phyloP scores from a whole-genome alignment of 495 filamentous ascomycete species.

The Pyronema omphalodes region DNA sequence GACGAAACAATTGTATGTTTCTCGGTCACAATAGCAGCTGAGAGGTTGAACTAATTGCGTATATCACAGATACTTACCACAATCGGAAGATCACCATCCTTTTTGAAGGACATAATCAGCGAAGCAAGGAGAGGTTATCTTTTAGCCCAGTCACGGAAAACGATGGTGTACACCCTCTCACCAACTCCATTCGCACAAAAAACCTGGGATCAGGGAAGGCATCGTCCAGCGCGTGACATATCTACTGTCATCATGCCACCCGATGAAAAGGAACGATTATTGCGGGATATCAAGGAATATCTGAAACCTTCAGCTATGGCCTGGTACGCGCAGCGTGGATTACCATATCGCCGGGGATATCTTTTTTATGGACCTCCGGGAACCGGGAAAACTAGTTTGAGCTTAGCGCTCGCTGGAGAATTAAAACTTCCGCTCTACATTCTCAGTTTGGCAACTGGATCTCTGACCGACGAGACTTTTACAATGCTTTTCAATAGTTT shows the following conservation, averaged over 20 bases:
- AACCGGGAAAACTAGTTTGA: slow-evolving; percentile 47
- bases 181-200: slow-evolving; percentile 22
- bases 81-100: slow-evolving; percentile 43
- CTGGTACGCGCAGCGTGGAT: slow-evolving; percentile 61
- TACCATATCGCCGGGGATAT: slow-evolving; percentile 47
- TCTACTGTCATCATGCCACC: slow-evolving; percentile 49
- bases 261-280: slow-evolving; percentile 50
- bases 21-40: neutral
- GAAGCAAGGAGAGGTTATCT: slow-evolving; percentile 34
- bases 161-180: slow-evolving; percentile 23
- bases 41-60: neutral
- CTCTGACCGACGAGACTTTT: slow-evolving; percentile 33
- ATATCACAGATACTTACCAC: slow-evolving; percentile 18
- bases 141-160: slow-evolving; percentile 20
- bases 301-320: slow-evolving; percentile 53
- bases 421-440: slow-evolving; percentile 48
- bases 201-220: slow-evolving; percentile 22
- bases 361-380: slow-evolving; percentile 53
- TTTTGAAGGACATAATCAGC: slow-evolving; percentile 46
- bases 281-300: slow-evolving; percentile 78
- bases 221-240: slow-evolving; percentile 39
- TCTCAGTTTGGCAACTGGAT: slow-evolving; percentile 38
- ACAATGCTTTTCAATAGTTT: slow-evolving; percentile 35
- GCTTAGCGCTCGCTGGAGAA: slow-evolving; percentile 42
- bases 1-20: slow-evolving; percentile 24